Base-by-base conservation (phyloP, 208 protist genomes). In the Leishmania amazonensis region DNA sequence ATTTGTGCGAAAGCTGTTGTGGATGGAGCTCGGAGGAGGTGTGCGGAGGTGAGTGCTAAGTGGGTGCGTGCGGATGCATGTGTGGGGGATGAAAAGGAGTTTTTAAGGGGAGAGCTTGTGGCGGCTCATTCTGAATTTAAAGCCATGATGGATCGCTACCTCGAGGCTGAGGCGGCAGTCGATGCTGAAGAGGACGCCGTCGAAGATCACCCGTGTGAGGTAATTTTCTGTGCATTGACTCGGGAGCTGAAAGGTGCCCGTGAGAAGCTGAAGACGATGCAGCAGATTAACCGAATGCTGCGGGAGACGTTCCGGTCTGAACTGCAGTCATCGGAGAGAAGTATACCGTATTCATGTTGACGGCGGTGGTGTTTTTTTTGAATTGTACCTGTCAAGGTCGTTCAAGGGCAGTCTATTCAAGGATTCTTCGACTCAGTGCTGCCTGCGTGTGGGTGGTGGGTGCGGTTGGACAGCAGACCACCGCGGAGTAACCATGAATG, bases 231-330 rank as follows among this genome's bases (percentile, higher is more conserved):
- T 42, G 3, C 42, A 3, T 51, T 84, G 1, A 54, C 45, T 21
- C 40, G 13, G n/a, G 81, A 84, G 51, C 64, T 80, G 70, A 47
- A 13, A 28, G 45, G 54, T n/a, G 71, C 57, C 15, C 58, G 74
- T 1, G 76, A 78, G 21, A 78, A 73, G 21, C 1, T 80, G 7
- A 71, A 74, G 60, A 81, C 76, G 6, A 64, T 85, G 35, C 76
- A 67, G 49, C 49, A 51, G 35, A 54, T 80, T 28, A 84, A 84
- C 68, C 53, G 67, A 42, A 76, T 84, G 81, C 68, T 84, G 28
- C 81, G 81, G 13, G 81, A 84, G 19, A 84, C 60, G n/a, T 71
- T 84, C n/a, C 81, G 81, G 54, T 67, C 54, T 3, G 81, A 84
- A 6, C 17, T 76, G 45, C 3, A 53, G 1, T 31, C 13, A 58